These are phyloP conservation scores for Aspergillus panamensis DNA, from an alignment of 495 filamentous ascomycete species.

Conservation along the genomic window DNA sequence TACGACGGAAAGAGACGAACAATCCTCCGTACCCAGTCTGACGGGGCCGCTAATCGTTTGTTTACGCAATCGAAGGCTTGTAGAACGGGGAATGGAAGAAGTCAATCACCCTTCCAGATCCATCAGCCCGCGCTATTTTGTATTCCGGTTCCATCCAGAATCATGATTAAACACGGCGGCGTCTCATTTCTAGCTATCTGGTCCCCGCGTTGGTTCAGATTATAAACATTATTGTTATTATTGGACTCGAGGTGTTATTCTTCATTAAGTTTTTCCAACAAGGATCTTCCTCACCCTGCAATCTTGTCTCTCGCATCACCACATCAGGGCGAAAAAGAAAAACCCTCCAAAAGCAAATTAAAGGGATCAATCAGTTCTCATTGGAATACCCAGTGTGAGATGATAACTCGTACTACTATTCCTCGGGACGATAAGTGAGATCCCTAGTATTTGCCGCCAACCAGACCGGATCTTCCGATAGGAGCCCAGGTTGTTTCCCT, in stretches of 20 bases:
- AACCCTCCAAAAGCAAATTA: background rate
- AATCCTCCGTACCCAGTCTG: constrained; percentile 18
- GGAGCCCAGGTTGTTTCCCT: constrained; percentile 1
- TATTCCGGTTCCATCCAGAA: background rate
- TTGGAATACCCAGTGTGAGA: background rate
- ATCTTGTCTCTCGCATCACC: background rate
- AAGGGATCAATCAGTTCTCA: background rate
- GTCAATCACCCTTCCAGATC: constrained; percentile 19
- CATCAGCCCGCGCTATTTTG: constrained; percentile 6
- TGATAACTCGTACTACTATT: no score
- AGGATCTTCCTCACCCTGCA: background rate
- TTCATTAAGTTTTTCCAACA: background rate
- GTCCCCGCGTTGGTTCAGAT: background rate
- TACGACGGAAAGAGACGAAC: constrained; percentile 3
- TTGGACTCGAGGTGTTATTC: background rate
- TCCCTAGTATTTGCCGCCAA: constrained; percentile 6
- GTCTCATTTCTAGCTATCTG: no score
- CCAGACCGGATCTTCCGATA: constrained; percentile 7
- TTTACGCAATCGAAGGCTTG: constrained; percentile 27
- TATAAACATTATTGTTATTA: constrained; percentile 1
- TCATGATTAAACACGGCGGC: no score
- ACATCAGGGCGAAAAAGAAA: background rate
- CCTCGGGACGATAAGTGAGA: background rate
- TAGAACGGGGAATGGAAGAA: constrained; percentile 32
- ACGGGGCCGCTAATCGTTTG: constrained; percentile 20